These are phyloP conservation scores for Cardamine occulta DNA, from an alignment of 345 rosid species.

Conservation along the genomic window DNA sequence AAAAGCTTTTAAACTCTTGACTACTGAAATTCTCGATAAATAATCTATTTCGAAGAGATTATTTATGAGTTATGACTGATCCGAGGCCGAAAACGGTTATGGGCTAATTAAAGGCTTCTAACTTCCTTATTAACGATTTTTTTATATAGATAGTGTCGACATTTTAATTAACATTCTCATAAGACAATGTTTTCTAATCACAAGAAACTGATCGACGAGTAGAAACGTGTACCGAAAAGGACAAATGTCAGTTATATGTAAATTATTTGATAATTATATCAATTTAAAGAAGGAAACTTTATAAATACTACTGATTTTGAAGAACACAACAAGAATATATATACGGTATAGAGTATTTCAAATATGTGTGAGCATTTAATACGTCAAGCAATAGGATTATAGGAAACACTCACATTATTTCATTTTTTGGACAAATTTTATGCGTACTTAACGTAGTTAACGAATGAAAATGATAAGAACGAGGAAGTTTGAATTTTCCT, in stretches of 20 bases:
- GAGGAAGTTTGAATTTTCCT: background rate
- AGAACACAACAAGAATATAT: background rate
- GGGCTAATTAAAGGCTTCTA: too few species aligned
- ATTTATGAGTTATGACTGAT: too few species aligned
- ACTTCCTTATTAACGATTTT: background rate
- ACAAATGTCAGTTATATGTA: conserved; percentile 20
- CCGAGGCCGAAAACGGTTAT: too few species aligned
- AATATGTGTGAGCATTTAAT: conserved; percentile 1
- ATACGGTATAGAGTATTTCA: conserved; percentile 14
- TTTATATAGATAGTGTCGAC: conserved; percentile 29
- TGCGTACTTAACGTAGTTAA: background rate
- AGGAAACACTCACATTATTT: background rate
- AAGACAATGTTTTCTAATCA: conserved; percentile 11
- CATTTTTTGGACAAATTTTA: background rate
- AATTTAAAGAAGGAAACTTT: background rate
- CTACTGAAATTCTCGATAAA: too few species aligned
- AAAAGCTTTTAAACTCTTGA: too few species aligned
- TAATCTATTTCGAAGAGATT: too few species aligned
- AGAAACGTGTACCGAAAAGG: conserved; percentile 34
- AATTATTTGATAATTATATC: conserved; percentile 1
- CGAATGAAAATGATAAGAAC: background rate
- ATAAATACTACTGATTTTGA: background rate
- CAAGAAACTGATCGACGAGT: conserved; percentile 29
- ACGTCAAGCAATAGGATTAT: background rate
- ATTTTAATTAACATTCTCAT: conserved; percentile 20